phyloP scores from a whole-genome alignment of 805 yeast species.

The Candida maltosa region DNA sequence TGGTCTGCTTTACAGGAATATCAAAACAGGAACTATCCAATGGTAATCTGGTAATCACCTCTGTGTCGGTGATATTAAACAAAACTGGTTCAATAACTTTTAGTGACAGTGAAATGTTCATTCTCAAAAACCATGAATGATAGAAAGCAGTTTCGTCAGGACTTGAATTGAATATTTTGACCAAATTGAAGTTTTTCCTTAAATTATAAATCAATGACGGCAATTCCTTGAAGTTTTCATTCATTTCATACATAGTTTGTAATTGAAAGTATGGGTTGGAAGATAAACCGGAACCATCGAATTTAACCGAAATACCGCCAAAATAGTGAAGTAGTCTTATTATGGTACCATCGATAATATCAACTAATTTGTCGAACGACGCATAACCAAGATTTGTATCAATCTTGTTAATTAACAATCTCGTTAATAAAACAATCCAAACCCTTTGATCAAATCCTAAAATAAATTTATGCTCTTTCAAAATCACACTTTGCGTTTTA shows the following conservation, averaged over 20 bases:
- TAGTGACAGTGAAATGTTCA: constrained; percentile 15
- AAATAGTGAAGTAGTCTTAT: constrained; percentile 23
- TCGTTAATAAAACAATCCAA: constrained; percentile 27
- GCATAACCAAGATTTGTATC: constrained; percentile 33
- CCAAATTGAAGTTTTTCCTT: constrained; percentile 32
- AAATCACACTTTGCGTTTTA: constrained; percentile 14
- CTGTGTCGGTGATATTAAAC: constrained; percentile 12
- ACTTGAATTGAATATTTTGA: constrained; percentile 37
- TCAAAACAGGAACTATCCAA: constrained; percentile 17
- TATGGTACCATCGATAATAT: constrained; percentile 23
- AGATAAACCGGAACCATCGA: constrained; percentile 3
- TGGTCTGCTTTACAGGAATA: constrained; percentile 2
- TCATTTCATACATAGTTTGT: constrained; percentile 17
- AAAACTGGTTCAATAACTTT: constrained; percentile 28
- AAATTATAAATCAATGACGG: constrained; percentile 32
- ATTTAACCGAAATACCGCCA: constrained; percentile 20
- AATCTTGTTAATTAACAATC: constrained; percentile 31
- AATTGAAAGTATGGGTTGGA: constrained; percentile 20
- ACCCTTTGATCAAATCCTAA: constrained; percentile 30
- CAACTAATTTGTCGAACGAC: constrained; percentile 22
- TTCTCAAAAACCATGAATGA: constrained; percentile 28
- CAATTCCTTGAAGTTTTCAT: constrained; percentile 22
- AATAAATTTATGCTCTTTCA: constrained; percentile 23
- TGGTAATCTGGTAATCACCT: constrained; percentile 7
- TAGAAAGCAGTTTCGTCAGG: constrained; percentile 46